Conservation (phyloP, 176 grass and related monocot species). For the Oryza longistaminata region DNA sequence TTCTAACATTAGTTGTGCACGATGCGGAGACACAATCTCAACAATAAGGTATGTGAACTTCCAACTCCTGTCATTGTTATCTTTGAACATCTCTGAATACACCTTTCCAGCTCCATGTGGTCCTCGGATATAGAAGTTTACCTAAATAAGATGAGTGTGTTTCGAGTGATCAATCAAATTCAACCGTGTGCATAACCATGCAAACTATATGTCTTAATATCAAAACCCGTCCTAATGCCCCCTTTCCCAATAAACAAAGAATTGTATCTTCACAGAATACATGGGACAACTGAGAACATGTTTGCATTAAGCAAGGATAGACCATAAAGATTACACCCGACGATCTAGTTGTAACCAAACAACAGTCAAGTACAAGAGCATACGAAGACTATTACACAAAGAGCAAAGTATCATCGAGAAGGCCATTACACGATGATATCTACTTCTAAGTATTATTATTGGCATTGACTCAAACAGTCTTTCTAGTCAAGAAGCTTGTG, state of each 20-base stretch:
- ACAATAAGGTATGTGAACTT: constrained; percentile 94
- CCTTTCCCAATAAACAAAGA: too few species aligned
- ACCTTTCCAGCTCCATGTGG: constrained; percentile 91
- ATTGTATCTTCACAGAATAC: too few species aligned
- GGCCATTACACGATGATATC: not conserved
- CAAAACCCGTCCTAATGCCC: not conserved
- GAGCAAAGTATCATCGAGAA: not conserved
- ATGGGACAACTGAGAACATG: too few species aligned
- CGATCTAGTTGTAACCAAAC: not conserved
- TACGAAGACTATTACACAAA: not conserved
- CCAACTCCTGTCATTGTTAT: constrained; percentile 70
- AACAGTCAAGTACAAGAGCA: not conserved
- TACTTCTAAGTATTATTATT: constrained; percentile 10
- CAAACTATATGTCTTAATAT: constrained; percentile 12
- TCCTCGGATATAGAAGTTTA: constrained; percentile 83
- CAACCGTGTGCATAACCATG: not conserved
- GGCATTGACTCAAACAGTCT: not conserved
- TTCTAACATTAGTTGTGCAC: constrained; percentile 75
- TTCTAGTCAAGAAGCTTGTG: not conserved
- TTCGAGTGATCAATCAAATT: constrained; percentile 17
- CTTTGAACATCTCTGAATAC: constrained; percentile 93
- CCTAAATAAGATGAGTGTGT: constrained; percentile 49
- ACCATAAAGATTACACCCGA: not conserved
- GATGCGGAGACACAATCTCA: constrained; percentile 70
- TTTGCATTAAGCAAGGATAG: not conserved